Base-by-base conservation (phyloP, 495 filamentous ascomycete species). In the Cercophora newfieldiana region DNA sequence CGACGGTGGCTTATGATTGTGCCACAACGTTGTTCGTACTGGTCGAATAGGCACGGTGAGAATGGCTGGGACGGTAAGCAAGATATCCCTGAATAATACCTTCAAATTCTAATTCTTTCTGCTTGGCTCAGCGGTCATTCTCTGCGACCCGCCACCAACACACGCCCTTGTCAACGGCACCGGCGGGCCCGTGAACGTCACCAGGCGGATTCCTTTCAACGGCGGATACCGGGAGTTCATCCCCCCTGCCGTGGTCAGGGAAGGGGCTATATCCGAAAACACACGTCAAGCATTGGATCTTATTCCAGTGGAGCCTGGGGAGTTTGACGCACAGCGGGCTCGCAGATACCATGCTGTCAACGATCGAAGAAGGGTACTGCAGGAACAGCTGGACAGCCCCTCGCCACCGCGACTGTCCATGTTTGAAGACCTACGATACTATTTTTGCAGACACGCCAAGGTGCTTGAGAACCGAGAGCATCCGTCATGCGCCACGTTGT, bases 401-500 rank as follows among this genome's bases (percentile, higher is more conserved):
- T 21, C 28, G 8, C 28, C 54, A 16, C 54, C 54, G 6, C 19
- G 54, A 29, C 10, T 21, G 5, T 57, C 12, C 54, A 18, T 57
- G n/a, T 26, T 57, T 26, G 54, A 57, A 5, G 54, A 57, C 18
- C 21, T 57, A 24, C 54, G 54, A 7, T 57, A 57, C 54, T 57
- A 57, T 21, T 57, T 57, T 21, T 18, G 21, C 28, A 21, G 22
- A 8, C 54, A 57, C 18, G 14, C 54, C 54, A 7, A 57, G 22
- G 3, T 25, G 6, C 19, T 57, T 7, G 30, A 33, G 5, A 33
- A 5, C 12, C 4, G 30, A 12, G 30, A 33, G 5, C 21, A 25
- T 6, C 25, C 54, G 21, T 57, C n/a, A 5, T 18, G 16, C 14
- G 24, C 22, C 14, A 29, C 54, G 6, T 18, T 57, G 14, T 25